These are phyloP conservation scores for Arbutus unedo DNA, from an alignment of 148 eudicot species.

Conservation along the genomic window DNA sequence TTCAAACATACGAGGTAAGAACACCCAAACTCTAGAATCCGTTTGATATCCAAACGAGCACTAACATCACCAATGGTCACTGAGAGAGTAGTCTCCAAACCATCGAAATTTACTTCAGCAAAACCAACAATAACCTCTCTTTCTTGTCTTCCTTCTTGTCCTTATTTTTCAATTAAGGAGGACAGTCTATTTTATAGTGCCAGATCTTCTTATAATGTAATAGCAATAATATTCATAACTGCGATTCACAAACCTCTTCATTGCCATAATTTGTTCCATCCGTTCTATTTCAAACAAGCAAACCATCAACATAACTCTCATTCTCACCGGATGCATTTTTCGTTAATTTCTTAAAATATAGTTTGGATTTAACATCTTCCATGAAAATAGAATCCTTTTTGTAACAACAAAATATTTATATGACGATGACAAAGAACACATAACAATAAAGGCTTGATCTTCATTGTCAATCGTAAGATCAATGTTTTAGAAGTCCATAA, in stretches of 20 bases:
- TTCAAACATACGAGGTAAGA: constrained; percentile 1
- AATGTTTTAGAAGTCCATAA: no score
- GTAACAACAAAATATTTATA: neutral
- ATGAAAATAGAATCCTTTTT: neutral
- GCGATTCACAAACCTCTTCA: neutral
- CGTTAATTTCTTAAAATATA: neutral
- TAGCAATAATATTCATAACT: neutral
- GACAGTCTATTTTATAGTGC: neutral
- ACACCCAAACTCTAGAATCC: neutral
- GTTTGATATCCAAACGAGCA: neutral
- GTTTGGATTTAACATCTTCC: neutral
- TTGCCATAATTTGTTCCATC: neutral
- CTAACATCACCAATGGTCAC: neutral
- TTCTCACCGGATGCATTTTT: neutral
- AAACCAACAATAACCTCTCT: neutral
- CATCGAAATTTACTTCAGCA: neutral
- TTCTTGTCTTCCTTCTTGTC: neutral
- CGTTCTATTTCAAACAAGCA: neutral
- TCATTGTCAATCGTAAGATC: neutral
- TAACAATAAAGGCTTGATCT: neutral
- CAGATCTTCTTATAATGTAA: neutral
- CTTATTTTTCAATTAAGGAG: neutral
- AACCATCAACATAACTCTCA: neutral
- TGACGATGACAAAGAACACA: neutral
- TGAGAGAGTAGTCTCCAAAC: neutral